Evolutionary conservation across 257 asterid species (phyloP).

Genomic region (Solanum lycopersicoides): DNA sequence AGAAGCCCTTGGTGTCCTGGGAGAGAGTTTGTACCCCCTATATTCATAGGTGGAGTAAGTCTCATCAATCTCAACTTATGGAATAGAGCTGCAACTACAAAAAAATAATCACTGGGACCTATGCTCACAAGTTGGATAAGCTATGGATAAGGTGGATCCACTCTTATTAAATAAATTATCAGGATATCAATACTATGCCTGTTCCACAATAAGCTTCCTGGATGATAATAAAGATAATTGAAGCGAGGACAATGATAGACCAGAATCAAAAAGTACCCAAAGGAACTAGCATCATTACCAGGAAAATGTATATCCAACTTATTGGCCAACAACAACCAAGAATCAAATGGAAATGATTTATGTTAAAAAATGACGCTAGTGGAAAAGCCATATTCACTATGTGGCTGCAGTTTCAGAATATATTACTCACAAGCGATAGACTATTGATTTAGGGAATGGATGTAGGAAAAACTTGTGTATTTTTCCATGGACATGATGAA

Average conservation of each 20-base stretch:
- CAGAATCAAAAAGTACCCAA: not conserved
- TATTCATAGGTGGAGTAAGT: not conserved
- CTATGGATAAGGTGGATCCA: not conserved
- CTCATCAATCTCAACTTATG: not conserved
- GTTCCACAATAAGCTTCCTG: not conserved
- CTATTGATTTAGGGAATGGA: not conserved
- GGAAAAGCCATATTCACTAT: not conserved
- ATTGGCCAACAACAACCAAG: not conserved
- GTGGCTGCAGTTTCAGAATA: not conserved
- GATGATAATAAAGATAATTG: not conserved
- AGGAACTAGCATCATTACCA: not conserved
- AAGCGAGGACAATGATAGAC: not conserved
- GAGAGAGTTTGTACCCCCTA: not conserved
- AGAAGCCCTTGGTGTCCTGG: not conserved
- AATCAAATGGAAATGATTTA: no score
- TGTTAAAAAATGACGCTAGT: not conserved
- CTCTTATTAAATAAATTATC: no score
- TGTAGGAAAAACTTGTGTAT: not conserved
- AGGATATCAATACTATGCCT: not conserved
- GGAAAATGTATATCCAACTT: not conserved
- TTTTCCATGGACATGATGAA: not conserved
- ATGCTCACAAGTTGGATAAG: not conserved
- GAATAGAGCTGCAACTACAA: not conserved
- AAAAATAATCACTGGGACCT: not conserved
- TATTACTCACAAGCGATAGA: not conserved